Percentiles rank a stretch among this genome's conserved stretches.
Conservation (phyloP, 805 yeast species). For the Wickerhamiella cacticola region DNA sequence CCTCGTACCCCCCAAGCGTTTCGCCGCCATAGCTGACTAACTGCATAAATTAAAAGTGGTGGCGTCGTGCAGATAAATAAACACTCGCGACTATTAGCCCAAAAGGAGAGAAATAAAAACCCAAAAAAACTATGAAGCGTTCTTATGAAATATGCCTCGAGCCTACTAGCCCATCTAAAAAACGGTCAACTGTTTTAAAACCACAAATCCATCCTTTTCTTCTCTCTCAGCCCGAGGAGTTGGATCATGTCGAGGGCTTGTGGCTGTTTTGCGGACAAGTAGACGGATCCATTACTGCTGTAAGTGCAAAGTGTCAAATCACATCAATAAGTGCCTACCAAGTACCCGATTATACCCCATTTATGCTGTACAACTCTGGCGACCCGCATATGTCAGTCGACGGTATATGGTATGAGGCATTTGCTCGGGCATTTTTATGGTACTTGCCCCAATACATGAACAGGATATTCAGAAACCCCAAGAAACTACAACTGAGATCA, state of each 20-base stretch:
- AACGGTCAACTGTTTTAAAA: neutral
- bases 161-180: neutral
- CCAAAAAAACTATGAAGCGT: too few species aligned
- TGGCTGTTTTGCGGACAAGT: neutral
- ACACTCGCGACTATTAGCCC: neutral
- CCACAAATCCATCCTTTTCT: neutral
- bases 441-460: neutral
- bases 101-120: too few species aligned
- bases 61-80: conserved; percentile 1
- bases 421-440: conserved; percentile 2
- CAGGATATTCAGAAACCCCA: neutral
- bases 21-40: conserved; percentile 1
- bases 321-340: neutral
- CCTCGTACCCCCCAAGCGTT: too few species aligned
- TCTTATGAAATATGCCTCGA: neutral
- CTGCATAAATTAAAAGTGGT: neutral
- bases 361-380: neutral
- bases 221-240: neutral
- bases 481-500: neutral
- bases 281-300: neutral
- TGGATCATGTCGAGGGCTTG: neutral
- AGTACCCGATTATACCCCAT: neutral
- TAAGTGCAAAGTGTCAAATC: neutral
- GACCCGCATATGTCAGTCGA: neutral
- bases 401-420: neutral